Conservation (phyloP, 177 flowering plant species). For the Tripterygium wilfordii region DNA sequence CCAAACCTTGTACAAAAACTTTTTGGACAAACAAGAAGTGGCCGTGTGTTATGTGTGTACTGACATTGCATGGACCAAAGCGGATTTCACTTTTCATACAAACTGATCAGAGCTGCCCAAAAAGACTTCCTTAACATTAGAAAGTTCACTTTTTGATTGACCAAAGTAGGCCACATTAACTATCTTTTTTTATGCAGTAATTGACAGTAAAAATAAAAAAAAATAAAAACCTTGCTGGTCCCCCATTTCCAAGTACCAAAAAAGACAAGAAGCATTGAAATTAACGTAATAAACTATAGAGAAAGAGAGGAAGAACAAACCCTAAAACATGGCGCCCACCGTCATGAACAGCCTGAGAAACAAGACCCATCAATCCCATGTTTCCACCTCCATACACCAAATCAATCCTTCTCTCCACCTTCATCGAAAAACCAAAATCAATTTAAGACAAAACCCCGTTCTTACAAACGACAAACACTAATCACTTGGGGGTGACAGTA, state of each 20-base stretch:
- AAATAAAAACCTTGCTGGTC: too few species aligned
- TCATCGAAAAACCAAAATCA: too few species aligned
- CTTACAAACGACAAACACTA: conserved; percentile 4
- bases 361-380: conserved; percentile 96
- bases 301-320: conserved; percentile 32
- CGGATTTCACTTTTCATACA: conserved; percentile 13
- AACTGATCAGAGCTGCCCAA: conserved; percentile 11
- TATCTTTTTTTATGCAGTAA: too few species aligned
- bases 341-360: conserved; percentile 98
- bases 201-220: too few species aligned
- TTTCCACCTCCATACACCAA: conserved; percentile 98
- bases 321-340: conserved; percentile 99
- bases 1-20: conserved; percentile 11
- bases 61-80: conserved; percentile 18
- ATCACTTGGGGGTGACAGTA: conserved; percentile 1
- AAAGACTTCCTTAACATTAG: not conserved
- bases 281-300: too few species aligned
- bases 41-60: conserved; percentile 2
- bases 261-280: too few species aligned
- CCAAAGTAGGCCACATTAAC: too few species aligned
- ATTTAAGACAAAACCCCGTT: conserved; percentile 25
- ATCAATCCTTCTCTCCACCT: conserved; percentile 95
- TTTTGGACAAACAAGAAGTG: conserved; percentile 4
- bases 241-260: conserved; percentile 4
- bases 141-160: not conserved